Evolutionary conservation across 352 stramenopile species (phyloP), one percentile per base, ranked within the genome.

Genomic region (Pythium inflatum): DNA sequence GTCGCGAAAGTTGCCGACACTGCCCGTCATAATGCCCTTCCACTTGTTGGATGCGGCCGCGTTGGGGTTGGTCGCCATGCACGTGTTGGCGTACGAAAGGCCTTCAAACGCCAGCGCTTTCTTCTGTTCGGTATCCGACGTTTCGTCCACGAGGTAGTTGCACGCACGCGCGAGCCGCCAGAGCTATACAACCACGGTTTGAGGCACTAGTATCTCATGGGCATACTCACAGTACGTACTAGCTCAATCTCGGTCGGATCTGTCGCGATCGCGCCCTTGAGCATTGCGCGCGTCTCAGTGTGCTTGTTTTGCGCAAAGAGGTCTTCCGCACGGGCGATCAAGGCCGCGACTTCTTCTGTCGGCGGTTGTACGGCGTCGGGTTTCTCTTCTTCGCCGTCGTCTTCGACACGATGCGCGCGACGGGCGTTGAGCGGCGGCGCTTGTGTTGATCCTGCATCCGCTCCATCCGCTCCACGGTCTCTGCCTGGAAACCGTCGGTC

Each of bases 1-100:
- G 34, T 85, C 82, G 12, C 72, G 68, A 41, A 88, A 91, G 59
- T 87, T 88, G 14, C 82, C 83, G n/a, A 87, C 68, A 9, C 78
- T 81, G 45, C 81, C 83, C 8, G 74, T 88, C 72, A 93, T 80
- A 54, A 91, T 91, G 51, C 74, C 83, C 79, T 91, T 89, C 85
- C 85, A 93, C 54, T 91, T 89, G 71, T 91, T 91, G 12, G 81
- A 74, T 3, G 78, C 70, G 16, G 80, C 85, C 6, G 66, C 79
- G 61, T 90, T 79, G 4, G 72, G 62, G 57, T 90, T 67, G 3
- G 76, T 34, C 5, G 64, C 71, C 60, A 88, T 90, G 12, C 83
- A 83, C 16, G 80, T 80, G 67, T 91, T 75, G 24, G 82, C 82
- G 49, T 75, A 74, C 38, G 62, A 61, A 3, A 89, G 68, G 0